phyloP scores from a whole-genome alignment of 768 basidiomycete genomes.

The Phylloporus sp. region DNA sequence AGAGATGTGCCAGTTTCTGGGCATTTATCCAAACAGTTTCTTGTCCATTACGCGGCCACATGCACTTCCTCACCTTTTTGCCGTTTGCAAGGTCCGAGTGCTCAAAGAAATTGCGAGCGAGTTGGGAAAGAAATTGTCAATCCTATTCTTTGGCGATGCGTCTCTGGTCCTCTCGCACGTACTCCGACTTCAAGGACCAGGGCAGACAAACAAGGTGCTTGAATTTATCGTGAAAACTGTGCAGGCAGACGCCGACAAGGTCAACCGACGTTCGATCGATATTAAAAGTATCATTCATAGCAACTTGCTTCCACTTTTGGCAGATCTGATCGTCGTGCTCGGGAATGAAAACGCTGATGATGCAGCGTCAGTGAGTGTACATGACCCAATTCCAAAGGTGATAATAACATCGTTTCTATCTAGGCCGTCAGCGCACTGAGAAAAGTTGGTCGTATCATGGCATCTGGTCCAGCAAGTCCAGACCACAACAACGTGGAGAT shows the following conservation, averaged over 20 bases:
- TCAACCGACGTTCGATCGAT: slow-evolving; percentile 33
- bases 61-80: slow-evolving; percentile 70
- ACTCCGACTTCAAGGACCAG: slow-evolving; percentile 54
- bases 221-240: slow-evolving; percentile 61
- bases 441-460: slow-evolving; percentile 38
- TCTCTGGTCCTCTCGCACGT: slow-evolving; percentile 62
- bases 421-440: slow-evolving; percentile 46
- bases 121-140: slow-evolving; percentile 41
- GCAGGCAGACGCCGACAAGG: slow-evolving; percentile 38
- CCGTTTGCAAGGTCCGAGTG: slow-evolving; percentile 51
- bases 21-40: slow-evolving; percentile 54
- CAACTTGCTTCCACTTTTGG: slow-evolving; percentile 65
- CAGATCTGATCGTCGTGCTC: slow-evolving; percentile 70
- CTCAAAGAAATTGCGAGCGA: slow-evolving; percentile 61
- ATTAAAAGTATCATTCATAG: slow-evolving; percentile 57
- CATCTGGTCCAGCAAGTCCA: slow-evolving; percentile 23
- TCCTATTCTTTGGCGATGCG: slow-evolving; percentile 54
- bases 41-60: slow-evolving; percentile 57
- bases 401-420: slow-evolving; percentile 27
- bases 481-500: slow-evolving; percentile 37
- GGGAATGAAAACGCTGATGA: slow-evolving; percentile 60
- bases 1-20: slow-evolving; percentile 70
- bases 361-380: slow-evolving; percentile 41
- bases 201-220: slow-evolving; percentile 55
- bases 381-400: slow-evolving; percentile 23